Evolutionary conservation across 2,329 filamentous ascomycete species (phyloP).

Genomic region (Aspergillus flavus): DNA sequence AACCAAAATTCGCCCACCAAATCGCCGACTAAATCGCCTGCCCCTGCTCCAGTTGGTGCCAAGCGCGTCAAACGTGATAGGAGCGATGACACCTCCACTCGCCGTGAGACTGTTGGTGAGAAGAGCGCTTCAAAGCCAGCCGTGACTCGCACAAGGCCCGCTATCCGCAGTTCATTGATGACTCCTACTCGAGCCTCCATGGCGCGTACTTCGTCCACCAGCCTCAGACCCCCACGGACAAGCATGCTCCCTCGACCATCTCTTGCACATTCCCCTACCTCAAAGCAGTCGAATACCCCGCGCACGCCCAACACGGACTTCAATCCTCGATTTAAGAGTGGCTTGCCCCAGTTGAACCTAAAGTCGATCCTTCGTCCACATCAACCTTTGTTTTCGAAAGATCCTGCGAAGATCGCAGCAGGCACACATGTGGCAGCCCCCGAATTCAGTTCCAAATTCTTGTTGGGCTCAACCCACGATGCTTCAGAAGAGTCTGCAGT

Average conservation of each 20-base stretch:
- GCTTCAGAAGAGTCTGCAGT: conserved; percentile 45
- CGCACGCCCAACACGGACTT: conserved; percentile 51
- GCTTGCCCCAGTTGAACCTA: conserved; percentile 56
- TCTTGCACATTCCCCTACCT: conserved; percentile 53
- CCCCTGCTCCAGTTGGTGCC: conserved; percentile 47
- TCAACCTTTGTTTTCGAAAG: conserved; percentile 60
- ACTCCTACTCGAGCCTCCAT: conserved; percentile 80
- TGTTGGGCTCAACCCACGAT: conserved; percentile 41
- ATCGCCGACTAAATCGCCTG: conserved; percentile 31
- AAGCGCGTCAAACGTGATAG: conserved; percentile 73
- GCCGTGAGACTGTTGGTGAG: conserved; percentile 44
- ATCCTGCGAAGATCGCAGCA: conserved; percentile 61
- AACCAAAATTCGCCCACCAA: conserved; percentile 43
- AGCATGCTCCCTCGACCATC: conserved; percentile 55
- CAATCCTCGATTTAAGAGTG: conserved; percentile 46
- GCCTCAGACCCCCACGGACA: conserved; percentile 56
- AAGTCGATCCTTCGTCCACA: conserved; percentile 67
- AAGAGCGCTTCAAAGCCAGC: conserved; percentile 28
- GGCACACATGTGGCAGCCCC: conserved; percentile 56
- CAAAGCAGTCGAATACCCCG: conserved; percentile 51
- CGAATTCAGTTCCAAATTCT: conserved; percentile 53
- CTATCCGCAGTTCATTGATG: conserved; percentile 59
- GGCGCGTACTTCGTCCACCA: conserved; percentile 56
- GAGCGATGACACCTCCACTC: conserved; percentile 69
- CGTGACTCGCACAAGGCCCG: conserved; percentile 46